A percentile compares a stretch with the other conserved stretches of the same genome.
These are phyloP conservation scores for Fusarium torulosum DNA, from an alignment of 2,329 filamentous ascomycete species.

Conservation along the genomic window DNA sequence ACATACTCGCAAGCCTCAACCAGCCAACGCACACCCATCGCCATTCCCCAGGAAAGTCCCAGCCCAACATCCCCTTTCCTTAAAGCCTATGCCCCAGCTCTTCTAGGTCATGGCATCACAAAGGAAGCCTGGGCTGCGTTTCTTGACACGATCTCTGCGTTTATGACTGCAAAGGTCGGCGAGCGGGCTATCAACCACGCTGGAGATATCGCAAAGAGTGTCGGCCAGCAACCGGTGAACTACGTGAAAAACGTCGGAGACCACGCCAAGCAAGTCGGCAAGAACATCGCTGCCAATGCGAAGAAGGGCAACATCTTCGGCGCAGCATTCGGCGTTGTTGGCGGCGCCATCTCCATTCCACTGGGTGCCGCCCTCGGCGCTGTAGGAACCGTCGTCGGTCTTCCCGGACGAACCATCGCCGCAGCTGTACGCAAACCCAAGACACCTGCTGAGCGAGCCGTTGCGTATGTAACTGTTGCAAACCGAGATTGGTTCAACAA, in stretches of 20 bases:
- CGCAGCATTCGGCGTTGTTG: slow-evolving; percentile 53
- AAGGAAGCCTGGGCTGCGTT: slow-evolving; percentile 53
- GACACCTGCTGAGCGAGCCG: slow-evolving; percentile 57
- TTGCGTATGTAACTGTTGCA: slow-evolving; percentile 57
- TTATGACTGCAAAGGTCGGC: slow-evolving; percentile 60
- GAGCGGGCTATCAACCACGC: slow-evolving; percentile 60
- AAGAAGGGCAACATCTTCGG: slow-evolving; percentile 57
- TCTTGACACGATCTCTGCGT: slow-evolving; percentile 59
- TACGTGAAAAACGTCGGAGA: slow-evolving; percentile 54
- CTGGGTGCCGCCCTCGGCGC: slow-evolving; percentile 54
- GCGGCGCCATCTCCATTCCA: slow-evolving; percentile 56
- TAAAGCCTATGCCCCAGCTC: slow-evolving; percentile 53
- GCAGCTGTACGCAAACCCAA: slow-evolving; percentile 55
- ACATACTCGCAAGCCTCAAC: slow-evolving; percentile 47
- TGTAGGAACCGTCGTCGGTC: slow-evolving; percentile 50
- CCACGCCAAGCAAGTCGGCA: slow-evolving; percentile 56
- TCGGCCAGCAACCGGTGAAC: slow-evolving; percentile 53
- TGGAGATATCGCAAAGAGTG: slow-evolving; percentile 54
- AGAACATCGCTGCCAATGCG: slow-evolving; percentile 52
- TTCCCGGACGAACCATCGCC: slow-evolving; percentile 53
- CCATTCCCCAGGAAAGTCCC: slow-evolving; percentile 56
- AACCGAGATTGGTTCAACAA: slow-evolving; percentile 59
- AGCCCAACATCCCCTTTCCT: slow-evolving; percentile 56
- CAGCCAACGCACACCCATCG: slow-evolving; percentile 51
- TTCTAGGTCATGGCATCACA: slow-evolving; percentile 56